Conservation (phyloP, 1,284 basidiomycete genomes). For the Pisolithus thermaeus region DNA sequence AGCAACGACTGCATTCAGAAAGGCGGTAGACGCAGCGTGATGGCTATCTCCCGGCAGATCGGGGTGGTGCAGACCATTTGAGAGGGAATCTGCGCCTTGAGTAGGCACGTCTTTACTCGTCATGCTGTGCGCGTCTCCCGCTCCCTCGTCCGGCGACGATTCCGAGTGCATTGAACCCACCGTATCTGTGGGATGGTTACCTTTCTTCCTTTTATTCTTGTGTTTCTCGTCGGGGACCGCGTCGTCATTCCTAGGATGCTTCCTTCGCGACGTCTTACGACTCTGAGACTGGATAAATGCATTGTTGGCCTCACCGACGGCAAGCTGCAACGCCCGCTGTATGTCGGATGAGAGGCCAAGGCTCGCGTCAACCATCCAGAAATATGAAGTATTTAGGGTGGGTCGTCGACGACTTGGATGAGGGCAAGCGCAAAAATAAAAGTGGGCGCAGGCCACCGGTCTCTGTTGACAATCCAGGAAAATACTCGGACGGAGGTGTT, state of each 20-base stretch:
- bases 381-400: slow-evolving; percentile 28
- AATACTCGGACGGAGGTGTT: neutral
- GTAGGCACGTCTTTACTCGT: neutral
- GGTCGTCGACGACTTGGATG: slow-evolving; percentile 28
- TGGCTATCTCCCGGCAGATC: slow-evolving; percentile 27
- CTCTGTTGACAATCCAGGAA: neutral
- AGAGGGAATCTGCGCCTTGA: neutral
- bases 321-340: slow-evolving; percentile 33
- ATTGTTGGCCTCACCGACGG: slow-evolving; percentile 37
- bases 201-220: slow-evolving; percentile 34
- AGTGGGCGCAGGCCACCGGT: neutral
- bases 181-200: no score
- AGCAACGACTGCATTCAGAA: slow-evolving; percentile 55
- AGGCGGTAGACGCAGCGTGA: slow-evolving; percentile 43
- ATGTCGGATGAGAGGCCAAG: slow-evolving; percentile 32
- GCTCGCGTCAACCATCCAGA: slow-evolving; percentile 20
- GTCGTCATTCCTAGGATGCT: slow-evolving; percentile 20
- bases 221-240: slow-evolving; percentile 12
- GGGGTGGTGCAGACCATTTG: slow-evolving; percentile 15
- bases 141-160: slow-evolving; percentile 10
- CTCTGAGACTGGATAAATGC: slow-evolving; percentile 30
- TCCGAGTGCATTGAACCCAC: slow-evolving; percentile 8
- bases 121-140: neutral
- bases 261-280: slow-evolving; percentile 19
- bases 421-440: slow-evolving; percentile 29